Evolutionary conservation across 768 basidiomycete genomes (phyloP).

Genomic region (Tephrocybe rancida): DNA sequence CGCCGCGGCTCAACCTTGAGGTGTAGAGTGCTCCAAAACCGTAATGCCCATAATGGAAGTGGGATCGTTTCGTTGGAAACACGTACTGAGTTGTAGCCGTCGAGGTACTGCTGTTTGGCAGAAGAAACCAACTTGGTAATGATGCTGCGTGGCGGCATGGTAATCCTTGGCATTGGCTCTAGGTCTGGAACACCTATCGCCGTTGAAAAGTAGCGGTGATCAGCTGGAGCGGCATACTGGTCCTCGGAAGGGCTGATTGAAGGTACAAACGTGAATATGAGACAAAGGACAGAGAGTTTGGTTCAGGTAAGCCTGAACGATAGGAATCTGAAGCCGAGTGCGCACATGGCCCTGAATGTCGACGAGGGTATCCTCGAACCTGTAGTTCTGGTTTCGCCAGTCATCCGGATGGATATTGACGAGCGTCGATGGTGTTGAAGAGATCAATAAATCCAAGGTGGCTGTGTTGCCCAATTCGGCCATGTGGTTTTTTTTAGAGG

Average conservation of each 20-base stretch:
- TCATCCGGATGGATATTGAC: too few species aligned
- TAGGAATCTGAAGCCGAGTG: too few species aligned
- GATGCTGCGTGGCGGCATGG: background rate
- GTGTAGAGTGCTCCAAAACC: conserved; percentile 3
- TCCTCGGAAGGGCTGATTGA: background rate
- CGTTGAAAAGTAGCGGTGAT: background rate
- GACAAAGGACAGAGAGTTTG: background rate
- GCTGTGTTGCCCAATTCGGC: too few species aligned
- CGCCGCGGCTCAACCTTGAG: background rate
- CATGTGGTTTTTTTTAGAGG: too few species aligned
- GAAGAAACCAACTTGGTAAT: background rate
- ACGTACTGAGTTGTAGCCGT: conserved; percentile 5
- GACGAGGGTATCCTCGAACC: too few species aligned
- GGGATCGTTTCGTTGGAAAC: background rate
- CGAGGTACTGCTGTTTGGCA: background rate
- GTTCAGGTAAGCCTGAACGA: too few species aligned
- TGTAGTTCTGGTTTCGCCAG: too few species aligned
- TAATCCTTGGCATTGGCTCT: background rate
- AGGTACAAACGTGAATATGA: background rate
- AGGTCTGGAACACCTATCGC: background rate
- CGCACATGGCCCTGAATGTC: too few species aligned
- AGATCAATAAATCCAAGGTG: too few species aligned
- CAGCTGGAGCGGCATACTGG: too few species aligned
- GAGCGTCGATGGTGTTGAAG: too few species aligned
- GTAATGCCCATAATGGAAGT: background rate